Conservation (phyloP, 148 eudicot species). For the Rhododendron molle region DNA sequence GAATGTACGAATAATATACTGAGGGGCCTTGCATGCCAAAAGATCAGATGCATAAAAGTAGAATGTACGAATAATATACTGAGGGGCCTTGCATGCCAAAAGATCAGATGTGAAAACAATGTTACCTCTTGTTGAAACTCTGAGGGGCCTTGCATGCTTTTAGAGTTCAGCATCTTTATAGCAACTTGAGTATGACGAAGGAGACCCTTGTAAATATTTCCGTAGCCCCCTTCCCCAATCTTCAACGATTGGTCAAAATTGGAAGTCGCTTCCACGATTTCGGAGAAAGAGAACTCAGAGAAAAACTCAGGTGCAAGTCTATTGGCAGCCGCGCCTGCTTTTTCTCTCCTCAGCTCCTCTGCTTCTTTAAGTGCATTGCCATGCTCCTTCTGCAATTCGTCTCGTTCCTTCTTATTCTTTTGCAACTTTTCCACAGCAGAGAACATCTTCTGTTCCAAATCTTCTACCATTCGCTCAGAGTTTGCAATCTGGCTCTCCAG, state of each 20-base stretch:
- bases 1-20: not conserved
- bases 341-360: constrained; percentile 44
- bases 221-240: constrained; percentile 89
- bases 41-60: not conserved
- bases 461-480: constrained; percentile 41
- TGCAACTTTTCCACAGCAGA: constrained; percentile 65
- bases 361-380: constrained; percentile 56
- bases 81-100: too few species aligned
- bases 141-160: constrained; percentile 58
- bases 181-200: constrained; percentile 79
- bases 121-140: constrained; percentile 87
- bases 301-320: constrained; percentile 38
- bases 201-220: constrained; percentile 54
- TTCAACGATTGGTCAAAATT: constrained; percentile 50
- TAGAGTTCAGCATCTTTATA: constrained; percentile 54
- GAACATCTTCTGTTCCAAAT: constrained; percentile 57
- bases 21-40: too few species aligned
- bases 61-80: not conserved
- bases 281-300: constrained; percentile 55
- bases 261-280: constrained; percentile 66
- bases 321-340: constrained; percentile 32
- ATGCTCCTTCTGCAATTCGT: constrained; percentile 54
- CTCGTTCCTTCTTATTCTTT: constrained; percentile 65
- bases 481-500: constrained; percentile 50
- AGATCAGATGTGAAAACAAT: not conserved